Conservation (phyloP, 768 basidiomycete species). For the Glaciozyma antarctica region DNA sequence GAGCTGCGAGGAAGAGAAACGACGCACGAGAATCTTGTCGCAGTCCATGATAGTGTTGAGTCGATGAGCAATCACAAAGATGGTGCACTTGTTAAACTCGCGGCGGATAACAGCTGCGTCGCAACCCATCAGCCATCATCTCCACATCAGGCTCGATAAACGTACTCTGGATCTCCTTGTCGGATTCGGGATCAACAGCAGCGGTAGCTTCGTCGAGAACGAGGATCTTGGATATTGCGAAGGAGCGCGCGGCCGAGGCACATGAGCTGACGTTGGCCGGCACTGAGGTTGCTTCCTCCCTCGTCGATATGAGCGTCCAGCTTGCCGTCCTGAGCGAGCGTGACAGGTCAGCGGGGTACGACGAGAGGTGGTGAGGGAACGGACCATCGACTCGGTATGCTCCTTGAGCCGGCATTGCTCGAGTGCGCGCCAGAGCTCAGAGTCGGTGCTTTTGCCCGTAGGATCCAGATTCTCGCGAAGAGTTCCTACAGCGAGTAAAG, state of each 20-base stretch:
- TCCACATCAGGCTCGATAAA: not conserved
- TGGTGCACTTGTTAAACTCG: slow-evolving; percentile 51
- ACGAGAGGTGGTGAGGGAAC: not conserved
- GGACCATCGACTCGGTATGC: slow-evolving; percentile 36
- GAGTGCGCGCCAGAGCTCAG: slow-evolving; percentile 77
- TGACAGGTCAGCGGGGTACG: not conserved
- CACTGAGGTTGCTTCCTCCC: slow-evolving; percentile 68
- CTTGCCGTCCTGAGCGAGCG: slow-evolving; percentile 46
- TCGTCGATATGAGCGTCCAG: slow-evolving; percentile 67
- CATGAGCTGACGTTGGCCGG: slow-evolving; percentile 77
- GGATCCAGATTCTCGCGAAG: slow-evolving; percentile 86
- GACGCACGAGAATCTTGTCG: slow-evolving; percentile 16
- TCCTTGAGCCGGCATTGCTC: slow-evolving; percentile 49
- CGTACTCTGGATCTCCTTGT: slow-evolving; percentile 50
- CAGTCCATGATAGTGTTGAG: slow-evolving; percentile 49
- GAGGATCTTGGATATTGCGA: slow-evolving; percentile 63
- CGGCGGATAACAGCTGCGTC: slow-evolving; percentile 48
- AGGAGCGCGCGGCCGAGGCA: slow-evolving; percentile 56
- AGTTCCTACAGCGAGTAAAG: slow-evolving; percentile 54
- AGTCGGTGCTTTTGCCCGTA: slow-evolving; percentile 60
- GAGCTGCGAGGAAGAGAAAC: too few species aligned
- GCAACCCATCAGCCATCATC: not conserved
- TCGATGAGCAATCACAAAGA: slow-evolving; percentile 53
- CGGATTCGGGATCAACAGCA: slow-evolving; percentile 53
- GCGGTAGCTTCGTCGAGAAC: slow-evolving; percentile 78